Conservation (phyloP, 495 filamentous ascomycete genomes). For the Penicillium bialowiezense region DNA sequence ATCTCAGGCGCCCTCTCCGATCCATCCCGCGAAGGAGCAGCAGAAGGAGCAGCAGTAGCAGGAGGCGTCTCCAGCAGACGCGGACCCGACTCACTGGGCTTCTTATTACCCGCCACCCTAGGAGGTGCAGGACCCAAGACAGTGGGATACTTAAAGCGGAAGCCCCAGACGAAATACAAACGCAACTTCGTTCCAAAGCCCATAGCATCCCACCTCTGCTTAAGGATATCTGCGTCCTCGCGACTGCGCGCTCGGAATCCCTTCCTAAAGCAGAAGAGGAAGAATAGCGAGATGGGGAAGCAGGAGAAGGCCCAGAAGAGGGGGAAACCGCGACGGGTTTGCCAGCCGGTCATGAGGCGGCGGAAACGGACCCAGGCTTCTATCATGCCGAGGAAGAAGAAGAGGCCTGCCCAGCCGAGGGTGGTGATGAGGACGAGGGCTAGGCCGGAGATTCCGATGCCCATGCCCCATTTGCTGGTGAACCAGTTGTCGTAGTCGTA, state of each 20-base stretch:
- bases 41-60: neutral
- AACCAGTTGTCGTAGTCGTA: slow-evolving; percentile 22
- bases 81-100: slow-evolving; percentile 20
- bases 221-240: slow-evolving; percentile 39
- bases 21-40: neutral
- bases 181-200: slow-evolving; percentile 32
- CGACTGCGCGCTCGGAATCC: slow-evolving; percentile 35
- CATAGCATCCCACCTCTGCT: slow-evolving; percentile 43
- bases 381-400: slow-evolving; percentile 47
- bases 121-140: slow-evolving; percentile 33
- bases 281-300: slow-evolving; percentile 36
- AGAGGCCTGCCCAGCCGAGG: slow-evolving; percentile 37
- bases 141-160: slow-evolving; percentile 46
- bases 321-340: slow-evolving; percentile 45
- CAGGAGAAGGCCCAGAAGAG: slow-evolving; percentile 42
- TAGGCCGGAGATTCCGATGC: slow-evolving; percentile 27
- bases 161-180: slow-evolving; percentile 51
- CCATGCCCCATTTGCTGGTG: slow-evolving; percentile 15
- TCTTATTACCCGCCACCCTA: slow-evolving; percentile 23
- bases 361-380: slow-evolving; percentile 52
- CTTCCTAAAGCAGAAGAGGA: slow-evolving; percentile 39
- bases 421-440: slow-evolving; percentile 36
- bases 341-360: slow-evolving; percentile 48
- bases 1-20: slow-evolving; percentile 8
- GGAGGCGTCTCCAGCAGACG: slow-evolving; percentile 17